Conservation (phyloP, 306 rosid genomes). For the Cyamopsis tetragonoloba region DNA sequence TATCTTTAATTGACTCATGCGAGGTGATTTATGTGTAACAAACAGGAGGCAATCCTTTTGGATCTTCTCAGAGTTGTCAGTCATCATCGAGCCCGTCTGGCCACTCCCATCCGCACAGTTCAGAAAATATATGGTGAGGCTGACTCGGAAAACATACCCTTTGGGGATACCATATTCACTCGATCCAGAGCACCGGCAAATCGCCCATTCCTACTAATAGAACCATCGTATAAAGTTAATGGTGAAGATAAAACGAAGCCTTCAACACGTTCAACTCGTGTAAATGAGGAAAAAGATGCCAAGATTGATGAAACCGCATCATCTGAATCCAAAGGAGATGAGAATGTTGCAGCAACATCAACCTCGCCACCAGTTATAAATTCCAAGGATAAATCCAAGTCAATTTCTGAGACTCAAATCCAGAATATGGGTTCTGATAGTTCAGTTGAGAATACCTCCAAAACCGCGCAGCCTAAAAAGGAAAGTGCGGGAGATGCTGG, state of each 20-base stretch:
- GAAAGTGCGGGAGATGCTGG: constrained; percentile 42
- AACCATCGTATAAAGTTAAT: constrained; percentile 70
- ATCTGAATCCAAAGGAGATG: constrained; percentile 47
- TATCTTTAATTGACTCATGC: neutral
- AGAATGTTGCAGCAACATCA: constrained; percentile 28
- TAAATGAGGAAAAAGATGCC: constrained; percentile 64
- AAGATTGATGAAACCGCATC: constrained; percentile 44
- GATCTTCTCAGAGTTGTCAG: constrained; percentile 96
- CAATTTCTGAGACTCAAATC: constrained; percentile 37
- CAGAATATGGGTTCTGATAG: constrained; percentile 30
- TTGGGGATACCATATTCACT: constrained; percentile 61
- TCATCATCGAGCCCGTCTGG: constrained; percentile 90
- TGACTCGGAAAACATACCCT: constrained; percentile 72
- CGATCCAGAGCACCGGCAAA: constrained; percentile 48
- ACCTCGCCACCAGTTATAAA: constrained; percentile 30
- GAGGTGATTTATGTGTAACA: constrained; percentile 20
- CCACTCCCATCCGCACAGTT: constrained; percentile 96
- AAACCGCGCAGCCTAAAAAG: constrained; percentile 42
- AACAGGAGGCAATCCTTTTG: constrained; percentile 90
- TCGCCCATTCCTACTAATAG: constrained; percentile 70
- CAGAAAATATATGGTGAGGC: constrained; percentile 75
- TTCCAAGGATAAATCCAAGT: constrained; percentile 39
- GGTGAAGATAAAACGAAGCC: constrained; percentile 72
- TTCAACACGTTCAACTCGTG: constrained; percentile 43
- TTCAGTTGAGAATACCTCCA: constrained; percentile 39